Percentiles rank a stretch among this genome's conserved stretches.
These are phyloP conservation scores for Botrytis hyacinthi DNA, from an alignment of 2,329 filamentous ascomycete species.

Conservation along the genomic window DNA sequence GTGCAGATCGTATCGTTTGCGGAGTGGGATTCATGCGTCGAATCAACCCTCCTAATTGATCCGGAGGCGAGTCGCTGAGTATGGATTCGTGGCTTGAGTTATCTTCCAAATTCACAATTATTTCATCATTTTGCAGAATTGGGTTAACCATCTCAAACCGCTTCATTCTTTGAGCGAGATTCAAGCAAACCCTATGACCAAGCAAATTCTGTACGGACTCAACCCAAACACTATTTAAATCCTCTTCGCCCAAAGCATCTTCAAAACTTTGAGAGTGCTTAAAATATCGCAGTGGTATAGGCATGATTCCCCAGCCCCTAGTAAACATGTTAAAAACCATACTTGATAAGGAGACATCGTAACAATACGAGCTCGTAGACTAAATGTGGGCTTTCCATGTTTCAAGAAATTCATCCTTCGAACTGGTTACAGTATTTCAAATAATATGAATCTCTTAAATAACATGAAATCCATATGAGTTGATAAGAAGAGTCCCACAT, in stretches of 20 bases:
- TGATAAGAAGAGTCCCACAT: not conserved
- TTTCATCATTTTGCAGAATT: not conserved
- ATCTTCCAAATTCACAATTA: not conserved
- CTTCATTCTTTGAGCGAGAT: not conserved
- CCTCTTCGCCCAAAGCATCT: conserved; percentile 21
- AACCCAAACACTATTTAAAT: not conserved
- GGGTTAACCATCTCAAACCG: not conserved
- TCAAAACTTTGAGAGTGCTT: conserved; percentile 22
- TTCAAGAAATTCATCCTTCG: not conserved
- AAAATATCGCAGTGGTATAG: conserved; percentile 30
- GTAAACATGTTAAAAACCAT: not conserved
- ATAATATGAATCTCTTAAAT: not conserved
- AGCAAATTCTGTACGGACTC: not conserved
- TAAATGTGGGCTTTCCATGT: not conserved
- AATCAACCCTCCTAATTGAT: not conserved
- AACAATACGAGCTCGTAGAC: not conserved
- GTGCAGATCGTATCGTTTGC: not conserved
- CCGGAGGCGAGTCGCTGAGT: not conserved
- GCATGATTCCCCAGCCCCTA: conserved; percentile 36
- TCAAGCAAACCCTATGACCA: not conserved
- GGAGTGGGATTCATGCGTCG: not conserved
- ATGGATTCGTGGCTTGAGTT: not conserved
- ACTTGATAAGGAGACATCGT: not conserved
- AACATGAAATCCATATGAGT: not conserved
- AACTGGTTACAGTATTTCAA: not conserved